A percentile compares a stretch with the other conserved stretches of the same genome.
phyloP scores from a whole-genome alignment of 768 basidiomycete genomes.

The Russula earlei region DNA sequence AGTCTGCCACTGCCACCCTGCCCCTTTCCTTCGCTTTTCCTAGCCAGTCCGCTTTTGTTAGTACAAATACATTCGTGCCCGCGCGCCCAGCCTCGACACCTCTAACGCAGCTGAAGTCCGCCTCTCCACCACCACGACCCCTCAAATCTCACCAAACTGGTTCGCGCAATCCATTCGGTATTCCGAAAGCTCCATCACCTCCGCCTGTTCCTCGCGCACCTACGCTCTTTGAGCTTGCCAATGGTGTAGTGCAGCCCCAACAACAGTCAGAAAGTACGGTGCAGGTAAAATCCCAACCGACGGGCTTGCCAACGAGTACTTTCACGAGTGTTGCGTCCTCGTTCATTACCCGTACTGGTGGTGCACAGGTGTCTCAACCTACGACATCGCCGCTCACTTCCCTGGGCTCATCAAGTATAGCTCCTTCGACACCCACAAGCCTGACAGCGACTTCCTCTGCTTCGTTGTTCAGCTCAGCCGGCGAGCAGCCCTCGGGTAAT shows the following conservation, averaged over 20 bases:
- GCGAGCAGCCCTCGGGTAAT: slow-evolving; percentile 44
- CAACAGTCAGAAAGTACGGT: neutral
- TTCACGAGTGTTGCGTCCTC: slow-evolving; percentile 68
- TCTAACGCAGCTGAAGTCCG: slow-evolving; percentile 34
- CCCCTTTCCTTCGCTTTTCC: slow-evolving; percentile 6
- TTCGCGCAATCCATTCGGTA: slow-evolving; percentile 90
- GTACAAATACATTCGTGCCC: slow-evolving; percentile 29
- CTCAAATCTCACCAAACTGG: slow-evolving; percentile 88
- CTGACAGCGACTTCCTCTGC: slow-evolving; percentile 34
- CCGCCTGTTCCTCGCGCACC: slow-evolving; percentile 68
- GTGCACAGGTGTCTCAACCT: slow-evolving; percentile 10
- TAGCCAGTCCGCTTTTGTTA: neutral
- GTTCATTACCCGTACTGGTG: slow-evolving; percentile 43
- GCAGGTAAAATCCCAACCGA: slow-evolving; percentile 19
- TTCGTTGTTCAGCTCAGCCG: slow-evolving; percentile 39
- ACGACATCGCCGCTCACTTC: slow-evolving; percentile 20
- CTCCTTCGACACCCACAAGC: slow-evolving; percentile 1
- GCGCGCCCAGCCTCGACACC: slow-evolving; percentile 69
- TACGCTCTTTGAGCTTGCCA: slow-evolving; percentile 72
- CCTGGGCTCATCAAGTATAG: neutral
- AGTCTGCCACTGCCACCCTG: neutral
- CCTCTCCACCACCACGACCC: slow-evolving; percentile 44
- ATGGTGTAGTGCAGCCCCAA: slow-evolving; percentile 29
- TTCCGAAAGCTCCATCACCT: slow-evolving; percentile 42
- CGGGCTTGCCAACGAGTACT: slow-evolving; percentile 23